A percentile compares a stretch with the other conserved stretches of the same genome.
phyloP scores from a whole-genome alignment of 257 asterid species.

The Solanum paucissectum region DNA sequence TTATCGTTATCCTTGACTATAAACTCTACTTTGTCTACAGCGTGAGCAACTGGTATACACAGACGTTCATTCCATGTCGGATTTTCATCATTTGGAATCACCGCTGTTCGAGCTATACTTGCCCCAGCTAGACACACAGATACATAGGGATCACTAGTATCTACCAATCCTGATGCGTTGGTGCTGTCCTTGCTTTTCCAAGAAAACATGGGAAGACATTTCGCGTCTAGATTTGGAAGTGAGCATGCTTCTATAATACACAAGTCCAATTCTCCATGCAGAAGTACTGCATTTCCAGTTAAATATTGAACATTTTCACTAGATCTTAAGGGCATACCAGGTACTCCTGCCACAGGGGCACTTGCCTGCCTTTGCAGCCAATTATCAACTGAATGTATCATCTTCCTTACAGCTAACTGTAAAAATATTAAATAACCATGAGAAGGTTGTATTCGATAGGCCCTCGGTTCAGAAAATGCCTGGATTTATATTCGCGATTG shows the following conservation, averaged over 20 bases:
- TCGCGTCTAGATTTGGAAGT: conserved; percentile 75
- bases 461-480: background rate
- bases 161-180: conserved; percentile 28
- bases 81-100: conserved; percentile 67
- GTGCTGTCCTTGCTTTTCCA: background rate
- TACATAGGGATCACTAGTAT: conserved; percentile 95
- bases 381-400: background rate
- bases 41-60: conserved; percentile 75
- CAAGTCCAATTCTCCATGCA: conserved; percentile 89
- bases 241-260: conserved; percentile 60
- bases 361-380: conserved; percentile 3
- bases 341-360: background rate
- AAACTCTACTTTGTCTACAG: conserved; percentile 68
- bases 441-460: background rate
- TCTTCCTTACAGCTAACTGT: background rate
- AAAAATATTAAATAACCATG: background rate
- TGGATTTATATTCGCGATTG: background rate
- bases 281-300: conserved; percentile 12
- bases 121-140: conserved; percentile 80
- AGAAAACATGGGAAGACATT: conserved; percentile 44
- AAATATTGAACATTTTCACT: background rate
- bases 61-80: conserved; percentile 82
- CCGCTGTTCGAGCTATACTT: conserved; percentile 68
- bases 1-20: conserved; percentile 81
- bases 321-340: conserved; percentile 1